These are phyloP conservation scores for Sclerospora graminicola DNA, from an alignment of 352 stramenopile species.

Conservation along the genomic window DNA sequence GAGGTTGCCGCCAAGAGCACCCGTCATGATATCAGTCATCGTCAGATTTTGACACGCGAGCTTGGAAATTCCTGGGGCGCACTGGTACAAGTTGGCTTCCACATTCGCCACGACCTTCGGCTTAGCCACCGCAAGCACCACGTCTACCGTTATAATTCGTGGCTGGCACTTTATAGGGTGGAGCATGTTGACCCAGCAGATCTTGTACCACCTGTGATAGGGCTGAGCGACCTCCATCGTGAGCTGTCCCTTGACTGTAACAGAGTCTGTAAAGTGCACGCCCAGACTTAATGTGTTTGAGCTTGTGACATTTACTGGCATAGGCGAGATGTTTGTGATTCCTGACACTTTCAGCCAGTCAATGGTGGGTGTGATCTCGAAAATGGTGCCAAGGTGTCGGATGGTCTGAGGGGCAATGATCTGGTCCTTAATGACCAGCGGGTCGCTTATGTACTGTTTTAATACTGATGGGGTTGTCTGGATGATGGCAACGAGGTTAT, in stretches of 20 bases:
- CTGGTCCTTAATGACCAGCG: constrained; percentile 28
- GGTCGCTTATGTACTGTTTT: constrained; percentile 27
- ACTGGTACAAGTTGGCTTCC: constrained; percentile 28
- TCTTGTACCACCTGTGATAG: constrained; percentile 50
- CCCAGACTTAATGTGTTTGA: constrained; percentile 27
- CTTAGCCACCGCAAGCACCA: constrained; percentile 29
- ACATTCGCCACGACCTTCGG: constrained; percentile 23
- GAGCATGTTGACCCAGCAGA: constrained; percentile 49
- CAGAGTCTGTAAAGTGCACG: constrained; percentile 28
- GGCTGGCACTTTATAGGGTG: constrained; percentile 35
- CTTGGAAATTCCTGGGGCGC: constrained; percentile 16
- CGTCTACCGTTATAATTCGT: constrained; percentile 24
- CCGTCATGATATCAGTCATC: constrained; percentile 30
- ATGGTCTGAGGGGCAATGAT: constrained; percentile 30
- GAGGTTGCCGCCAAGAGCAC: constrained; percentile 17
- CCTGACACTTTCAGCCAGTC: constrained; percentile 35
- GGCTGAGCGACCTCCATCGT: constrained; percentile 39
- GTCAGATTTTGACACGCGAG: constrained; percentile 40
- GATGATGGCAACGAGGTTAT: constrained; percentile 33
- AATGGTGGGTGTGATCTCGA: constrained; percentile 35
- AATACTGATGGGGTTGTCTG: constrained; percentile 24
- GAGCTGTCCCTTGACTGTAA: constrained; percentile 28
- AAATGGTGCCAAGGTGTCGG: constrained; percentile 38
- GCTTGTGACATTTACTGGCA: constrained; percentile 37
- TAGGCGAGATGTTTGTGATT: constrained; percentile 31